A percentile compares a stretch with the other conserved stretches of the same genome.
Conservation (phyloP, 164 flowering plant species). For the Cinnamomum chago region DNA sequence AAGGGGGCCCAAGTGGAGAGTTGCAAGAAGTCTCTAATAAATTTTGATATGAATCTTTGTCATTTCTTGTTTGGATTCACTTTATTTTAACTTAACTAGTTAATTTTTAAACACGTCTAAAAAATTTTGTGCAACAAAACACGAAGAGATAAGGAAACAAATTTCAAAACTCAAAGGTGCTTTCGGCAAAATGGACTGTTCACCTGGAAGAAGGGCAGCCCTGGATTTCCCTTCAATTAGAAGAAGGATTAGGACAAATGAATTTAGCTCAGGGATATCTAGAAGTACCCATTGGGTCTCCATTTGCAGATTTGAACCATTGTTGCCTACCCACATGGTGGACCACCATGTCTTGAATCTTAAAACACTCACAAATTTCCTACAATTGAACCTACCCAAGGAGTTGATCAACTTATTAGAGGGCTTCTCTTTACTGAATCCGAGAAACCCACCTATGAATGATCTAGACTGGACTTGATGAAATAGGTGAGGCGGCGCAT, state of each 20-base stretch:
- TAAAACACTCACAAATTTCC: slow-evolving; percentile 63
- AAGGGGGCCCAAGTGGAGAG: no score
- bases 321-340: slow-evolving; percentile 72
- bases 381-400: slow-evolving; percentile 45
- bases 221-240: slow-evolving; percentile 53
- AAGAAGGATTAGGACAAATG: slow-evolving; percentile 61
- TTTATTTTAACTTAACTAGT: no score
- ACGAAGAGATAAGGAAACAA: no score
- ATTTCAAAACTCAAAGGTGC: no score
- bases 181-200: no score
- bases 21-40: no score
- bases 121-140: no score
- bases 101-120: no score
- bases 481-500: slow-evolving; percentile 46
- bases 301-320: slow-evolving; percentile 71
- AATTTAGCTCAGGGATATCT: slow-evolving; percentile 55
- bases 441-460: slow-evolving; percentile 38
- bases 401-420: slow-evolving; percentile 53
- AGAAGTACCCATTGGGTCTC: slow-evolving; percentile 70
- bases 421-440: slow-evolving; percentile 40
- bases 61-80: no score
- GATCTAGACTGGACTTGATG: slow-evolving; percentile 39
- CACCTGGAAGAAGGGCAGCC: slow-evolving; percentile 66
- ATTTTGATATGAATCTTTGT: no score
- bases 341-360: slow-evolving; percentile 95